Evolutionary conservation across 495 filamentous ascomycete species (phyloP).

Genomic region (Penicillium daleae): DNA sequence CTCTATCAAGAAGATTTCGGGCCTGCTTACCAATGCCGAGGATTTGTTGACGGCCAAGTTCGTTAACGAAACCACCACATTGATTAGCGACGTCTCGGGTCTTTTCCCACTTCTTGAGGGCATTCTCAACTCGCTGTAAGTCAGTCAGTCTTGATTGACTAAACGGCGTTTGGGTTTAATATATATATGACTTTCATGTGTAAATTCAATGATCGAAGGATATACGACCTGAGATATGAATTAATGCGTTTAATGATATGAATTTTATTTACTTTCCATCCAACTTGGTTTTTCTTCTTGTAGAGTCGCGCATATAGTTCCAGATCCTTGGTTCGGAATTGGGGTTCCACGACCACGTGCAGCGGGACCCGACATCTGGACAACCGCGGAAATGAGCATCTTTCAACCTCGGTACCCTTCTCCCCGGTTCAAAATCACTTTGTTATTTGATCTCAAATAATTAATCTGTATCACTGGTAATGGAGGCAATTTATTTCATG

Average conservation of each 20-base stretch:
- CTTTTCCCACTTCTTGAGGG: conserved; percentile 34
- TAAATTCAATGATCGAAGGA: conserved; percentile 25
- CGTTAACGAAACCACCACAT: conserved; percentile 39
- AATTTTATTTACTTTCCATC: background rate
- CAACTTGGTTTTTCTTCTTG: too few relatives aligned
- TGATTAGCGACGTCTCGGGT: conserved; percentile 33
- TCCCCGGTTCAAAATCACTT: too few relatives aligned
- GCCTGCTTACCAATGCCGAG: conserved; percentile 49
- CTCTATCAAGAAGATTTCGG: conserved; percentile 41
- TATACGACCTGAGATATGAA: conserved; percentile 25
- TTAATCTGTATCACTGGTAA: background rate
- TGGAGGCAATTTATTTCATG: background rate
- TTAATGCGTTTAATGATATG: conserved; percentile 30
- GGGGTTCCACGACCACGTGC: background rate
- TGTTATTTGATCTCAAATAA: background rate
- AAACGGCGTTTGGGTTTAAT: conserved; percentile 17
- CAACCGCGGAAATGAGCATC: background rate
- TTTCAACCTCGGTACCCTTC: background rate
- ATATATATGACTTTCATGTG: conserved; percentile 18
- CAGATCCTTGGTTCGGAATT: background rate
- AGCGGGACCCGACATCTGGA: background rate
- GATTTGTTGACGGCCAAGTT: conserved; percentile 45
- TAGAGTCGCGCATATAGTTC: too few relatives aligned
- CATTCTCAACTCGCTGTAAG: conserved; percentile 33
- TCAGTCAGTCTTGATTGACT: background rate